These are phyloP conservation scores for Tulasnella calospora DNA, from an alignment of 768 basidiomycete genomes.

Conservation along the genomic window DNA sequence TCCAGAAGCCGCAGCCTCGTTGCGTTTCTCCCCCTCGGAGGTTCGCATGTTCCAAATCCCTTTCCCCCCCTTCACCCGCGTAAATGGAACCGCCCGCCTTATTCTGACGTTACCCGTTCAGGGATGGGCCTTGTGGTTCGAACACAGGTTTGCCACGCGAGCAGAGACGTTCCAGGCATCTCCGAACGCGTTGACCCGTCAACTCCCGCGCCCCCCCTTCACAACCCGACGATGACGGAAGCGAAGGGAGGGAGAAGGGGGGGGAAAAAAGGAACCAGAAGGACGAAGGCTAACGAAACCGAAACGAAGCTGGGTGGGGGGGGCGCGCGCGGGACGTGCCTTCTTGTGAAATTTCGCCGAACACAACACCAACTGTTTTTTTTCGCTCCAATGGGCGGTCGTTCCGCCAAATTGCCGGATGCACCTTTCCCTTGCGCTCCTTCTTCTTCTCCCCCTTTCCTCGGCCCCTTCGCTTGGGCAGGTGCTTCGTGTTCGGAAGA, in stretches of 20 bases:
- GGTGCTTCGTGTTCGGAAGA: not conserved
- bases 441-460: not conserved
- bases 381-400: not conserved
- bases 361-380: not conserved
- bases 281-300: slow-evolving; percentile 1
- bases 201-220: slow-evolving; percentile 4
- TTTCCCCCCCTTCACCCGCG: not conserved
- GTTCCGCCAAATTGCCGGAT: not conserved
- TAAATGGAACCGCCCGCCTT: not conserved
- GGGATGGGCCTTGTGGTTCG: not conserved
- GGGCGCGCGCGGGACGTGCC: not conserved
- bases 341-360: not conserved
- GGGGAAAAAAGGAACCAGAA: not conserved
- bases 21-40: not conserved
- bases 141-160: slow-evolving; percentile 2
- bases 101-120: not conserved
- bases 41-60: not conserved
- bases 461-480: not conserved
- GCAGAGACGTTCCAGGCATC: not conserved
- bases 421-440: not conserved
- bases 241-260: not conserved
- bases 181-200: not conserved
- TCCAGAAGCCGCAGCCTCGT: not conserved
- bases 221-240: slow-evolving; percentile 9
- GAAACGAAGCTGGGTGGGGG: not conserved